Evolutionary conservation across 169 alveolate species (phyloP), one percentile per base, ranked within the genome.

Genomic region (Theileria equi): DNA sequence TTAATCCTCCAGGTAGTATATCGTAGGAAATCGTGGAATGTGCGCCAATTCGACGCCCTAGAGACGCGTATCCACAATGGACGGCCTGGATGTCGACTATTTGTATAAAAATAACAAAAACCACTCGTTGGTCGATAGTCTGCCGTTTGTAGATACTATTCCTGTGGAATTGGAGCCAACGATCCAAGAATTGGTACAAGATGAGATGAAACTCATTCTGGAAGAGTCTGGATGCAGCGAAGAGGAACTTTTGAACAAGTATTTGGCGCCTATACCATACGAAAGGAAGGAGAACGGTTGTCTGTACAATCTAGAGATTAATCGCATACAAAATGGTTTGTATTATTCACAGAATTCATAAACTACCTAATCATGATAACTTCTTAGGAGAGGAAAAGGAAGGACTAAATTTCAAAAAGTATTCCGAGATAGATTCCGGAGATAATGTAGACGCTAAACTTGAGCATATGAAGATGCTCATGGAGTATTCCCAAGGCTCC

Each of bases 401-500:
- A 21, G 45, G 29, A n/a, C 21, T 65, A 19, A 67, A 76, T 34
- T 5, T 66, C 26, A 45, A 64, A 16, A 44, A 59, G 3, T 76
- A 72, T 52, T 19, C 58, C n/a, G 50, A 34, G 40, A 35, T 23
- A 23, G 57, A 29, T 0, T 45, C 61, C 35, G 40, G 16, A 3
- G 43, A 55, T 28, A 60, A 58, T 52, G 2, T 47, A 0, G 41
- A 35, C 26, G 61, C 54, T 8, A 25, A 68, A 10, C 10, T 35
- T 44, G 62, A 40, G 25, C 79, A 63, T 16, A n/a, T 76, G 49
- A 17, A 29, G 6, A 53, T 65, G 63, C 16, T 76, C 28, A 45
- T 45, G 41, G 81, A 76, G 45, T 76, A 76, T 13, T 70, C 80
- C 28, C 71, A 76, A 25, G 70, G 55, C 28, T 63, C 85, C 13